Conservation (phyloP, 2,329 filamentous ascomycete species). For the Monosporascus sp. region DNA sequence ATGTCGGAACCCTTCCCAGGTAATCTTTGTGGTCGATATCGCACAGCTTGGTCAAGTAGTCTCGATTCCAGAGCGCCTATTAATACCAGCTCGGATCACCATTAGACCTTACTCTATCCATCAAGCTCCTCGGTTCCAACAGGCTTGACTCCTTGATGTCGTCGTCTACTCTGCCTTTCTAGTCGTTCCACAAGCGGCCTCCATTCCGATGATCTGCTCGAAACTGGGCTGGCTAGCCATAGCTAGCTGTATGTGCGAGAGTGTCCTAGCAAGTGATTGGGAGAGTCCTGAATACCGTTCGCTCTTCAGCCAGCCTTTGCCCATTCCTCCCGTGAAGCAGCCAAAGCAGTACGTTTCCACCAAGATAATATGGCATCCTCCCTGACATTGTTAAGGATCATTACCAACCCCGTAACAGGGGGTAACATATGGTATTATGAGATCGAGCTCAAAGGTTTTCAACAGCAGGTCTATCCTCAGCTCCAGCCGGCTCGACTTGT, state of each 20-base stretch:
- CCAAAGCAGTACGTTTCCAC: constrained; percentile 33
- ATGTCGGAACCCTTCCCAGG: not conserved
- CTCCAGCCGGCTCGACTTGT: constrained; percentile 25
- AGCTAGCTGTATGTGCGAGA: not conserved
- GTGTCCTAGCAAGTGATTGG: constrained; percentile 11
- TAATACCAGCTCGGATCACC: not conserved
- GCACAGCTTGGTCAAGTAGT: not conserved
- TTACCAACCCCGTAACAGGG: constrained; percentile 32
- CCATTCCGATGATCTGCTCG: not conserved
- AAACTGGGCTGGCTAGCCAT: not conserved
- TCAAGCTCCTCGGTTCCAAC: not conserved
- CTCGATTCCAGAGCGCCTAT: not conserved
- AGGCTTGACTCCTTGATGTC: not conserved
- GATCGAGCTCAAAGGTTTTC: constrained; percentile 27
- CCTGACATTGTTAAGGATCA: constrained; percentile 14
- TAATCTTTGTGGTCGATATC: not conserved
- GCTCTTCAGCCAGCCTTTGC: constrained; percentile 36
- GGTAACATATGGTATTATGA: constrained; percentile 32
- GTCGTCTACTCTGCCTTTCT: not conserved
- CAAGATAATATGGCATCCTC: not conserved
- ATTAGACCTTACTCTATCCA: not conserved
- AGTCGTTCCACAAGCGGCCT: not conserved
- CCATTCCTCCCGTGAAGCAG: constrained; percentile 38
- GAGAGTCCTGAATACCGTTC: constrained; percentile 30
- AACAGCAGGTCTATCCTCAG: constrained; percentile 31